Evolutionary conservation across 208 protist species (phyloP), one percentile per base, ranked within the genome.

Genomic region (Tritrichomonas foetus): DNA sequence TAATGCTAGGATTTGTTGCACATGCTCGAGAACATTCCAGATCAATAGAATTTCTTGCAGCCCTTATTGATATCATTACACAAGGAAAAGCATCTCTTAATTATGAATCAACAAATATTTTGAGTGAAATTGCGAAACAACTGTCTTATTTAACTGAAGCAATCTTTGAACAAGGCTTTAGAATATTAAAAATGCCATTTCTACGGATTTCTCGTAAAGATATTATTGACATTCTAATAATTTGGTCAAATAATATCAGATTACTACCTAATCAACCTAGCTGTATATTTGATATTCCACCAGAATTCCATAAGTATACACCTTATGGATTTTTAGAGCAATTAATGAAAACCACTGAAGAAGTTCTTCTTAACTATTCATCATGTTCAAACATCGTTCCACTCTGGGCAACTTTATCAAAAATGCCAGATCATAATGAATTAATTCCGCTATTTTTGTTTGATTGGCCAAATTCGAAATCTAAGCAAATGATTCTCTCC

Each of bases 311-410:
- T 13, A 22, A 33, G 49, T 82, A 33, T 20, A 82, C 74, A 5
- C 74, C 74, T 53, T 82, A 53, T 53, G 14, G 53, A 53, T 82
- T 82, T 41, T 53, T 82, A 27, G 41, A 41, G 0, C 3, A 13
- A n/a, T 82, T 82, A 53, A 82, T 82, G 74, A 41, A 82, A n/a
- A n/a, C 74, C 49, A 82, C 74, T 9, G 74, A 82, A 53, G 27
- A 13, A 33, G 41, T 82, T 27, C 55, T 8, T 22, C 8, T 8
- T 64, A n/a, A 13, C 20, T 13, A 82, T 50, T 3, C 20, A 49
- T 53, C 20, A n/a, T 13, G 0, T n/a, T 82, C 74, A 33, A n/a
- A 8, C 25, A 50, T 82, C 9, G 33, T 50, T n/a, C n/a, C 39
- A 25, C 41, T 82, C 11, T 82, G 74, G 74, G 41, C 16, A 53